Evolutionary conservation across 2,329 filamentous ascomycete genomes (phyloP), one percentile per base, ranked within the genome.

Genomic region (Conoideocrella luteorostrata): DNA sequence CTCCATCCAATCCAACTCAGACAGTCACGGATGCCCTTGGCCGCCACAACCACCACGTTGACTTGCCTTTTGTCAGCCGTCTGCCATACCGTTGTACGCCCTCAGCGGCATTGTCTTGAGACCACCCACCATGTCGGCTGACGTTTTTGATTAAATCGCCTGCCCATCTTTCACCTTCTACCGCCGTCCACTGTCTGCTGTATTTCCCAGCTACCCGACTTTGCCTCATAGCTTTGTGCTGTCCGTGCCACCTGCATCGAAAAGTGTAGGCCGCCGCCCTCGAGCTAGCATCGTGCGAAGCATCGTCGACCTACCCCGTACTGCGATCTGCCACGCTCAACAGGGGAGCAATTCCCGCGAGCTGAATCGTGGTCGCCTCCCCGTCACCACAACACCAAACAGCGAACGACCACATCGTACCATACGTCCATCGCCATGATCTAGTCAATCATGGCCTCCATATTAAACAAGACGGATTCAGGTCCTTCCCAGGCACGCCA

Each of bases 401-500:
- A 30, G 29, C 32, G 11, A 21, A 37, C 26, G 7, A 20, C 32
- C 32, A 41, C 23, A 32, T 38, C 41, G 24, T 15, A 28, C 30
- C 46, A 39, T 17, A 22, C 28, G n/a, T 23, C 13, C n/a, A 33
- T 52, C 60, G 64, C 54, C 59, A 66, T 69, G 63, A 55, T 59
- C 51, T 54, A 39, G 42, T 41, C 17, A 56, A 65, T 57, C 50
- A 76, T 76, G 72, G 65, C 69, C 51, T 67, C 68, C 45, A 59
- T 69, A 54, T 61, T 67, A 54, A 70, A 70, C 49, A 57, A 58
- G 55, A 55, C 58, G 54, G 61, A 64, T 46, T 54, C 57, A 66
- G 56, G 51, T 51, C 58, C 52, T 49, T 66, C 71, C 36, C 73
- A 68, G 45, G 80, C 43, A 29, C 47, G 77, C 62, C 74, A 77